Evolutionary conservation across 2,329 filamentous ascomycete species (phyloP).

Genomic region (Curvularia sp.): DNA sequence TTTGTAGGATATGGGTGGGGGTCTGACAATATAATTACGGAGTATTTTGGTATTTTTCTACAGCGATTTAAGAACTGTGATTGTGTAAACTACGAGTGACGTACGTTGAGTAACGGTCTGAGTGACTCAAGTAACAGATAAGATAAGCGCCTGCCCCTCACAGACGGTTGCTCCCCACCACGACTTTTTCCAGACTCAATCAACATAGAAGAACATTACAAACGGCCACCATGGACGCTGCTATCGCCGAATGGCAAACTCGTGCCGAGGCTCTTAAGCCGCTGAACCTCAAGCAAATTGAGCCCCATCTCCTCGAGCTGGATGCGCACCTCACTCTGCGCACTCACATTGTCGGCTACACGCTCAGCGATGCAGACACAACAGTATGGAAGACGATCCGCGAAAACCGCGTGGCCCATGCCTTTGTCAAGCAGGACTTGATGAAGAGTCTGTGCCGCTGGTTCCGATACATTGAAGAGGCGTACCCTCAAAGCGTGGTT

Average conservation of each 20-base stretch:
- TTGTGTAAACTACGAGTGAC: neutral
- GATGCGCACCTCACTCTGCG: conserved; percentile 88
- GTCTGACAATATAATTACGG: conserved; percentile 10
- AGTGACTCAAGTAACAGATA: conserved; percentile 15
- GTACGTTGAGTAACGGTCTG: neutral
- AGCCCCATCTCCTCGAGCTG: conserved; percentile 75
- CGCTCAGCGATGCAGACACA: conserved; percentile 76
- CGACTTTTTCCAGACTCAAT: conserved; percentile 15
- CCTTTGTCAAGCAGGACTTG: conserved; percentile 78
- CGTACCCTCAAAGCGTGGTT: conserved; percentile 78
- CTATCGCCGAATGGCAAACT: conserved; percentile 63
- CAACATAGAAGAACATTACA: neutral
- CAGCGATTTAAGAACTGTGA: neutral
- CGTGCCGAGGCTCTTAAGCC: conserved; percentile 61
- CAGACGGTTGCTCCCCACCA: conserved; percentile 7
- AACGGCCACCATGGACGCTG: conserved; percentile 41
- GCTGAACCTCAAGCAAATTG: conserved; percentile 82
- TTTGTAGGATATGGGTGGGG: conserved; percentile 19
- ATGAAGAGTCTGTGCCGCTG: conserved; percentile 82
- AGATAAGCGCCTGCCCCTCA: conserved; percentile 17
- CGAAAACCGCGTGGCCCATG: conserved; percentile 82
- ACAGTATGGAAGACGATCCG: conserved; percentile 84
- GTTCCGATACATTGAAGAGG: conserved; percentile 85
- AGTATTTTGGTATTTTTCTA: conserved; percentile 3
- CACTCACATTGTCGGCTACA: conserved; percentile 84